Base-by-base conservation (phyloP, 257 asterid species). In the Orobanche coerulescens region DNA sequence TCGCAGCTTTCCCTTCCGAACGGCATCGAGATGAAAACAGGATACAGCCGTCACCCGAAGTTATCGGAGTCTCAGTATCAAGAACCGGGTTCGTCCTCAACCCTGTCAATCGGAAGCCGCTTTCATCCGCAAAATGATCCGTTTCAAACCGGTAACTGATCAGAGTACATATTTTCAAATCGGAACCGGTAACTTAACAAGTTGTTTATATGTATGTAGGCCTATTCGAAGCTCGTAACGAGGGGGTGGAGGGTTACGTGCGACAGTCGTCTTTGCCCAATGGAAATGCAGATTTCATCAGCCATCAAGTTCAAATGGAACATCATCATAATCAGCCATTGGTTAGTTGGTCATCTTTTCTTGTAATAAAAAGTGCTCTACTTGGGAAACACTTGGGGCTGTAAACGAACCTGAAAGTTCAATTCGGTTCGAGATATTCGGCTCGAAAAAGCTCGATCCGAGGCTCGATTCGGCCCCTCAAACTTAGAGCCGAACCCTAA, bases 101-200 rank as follows among this genome's bases (percentile, higher is more conserved):
- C 83, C 72, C 36, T 83, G 40, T 77, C 91, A 44, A 66, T 64
- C 20, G 76, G 70, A 71, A 73, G 51, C 74, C 47, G 64, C 65
- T 34, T 69, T 47, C 34, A 49, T 73, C 16, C 44, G 76, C 79
- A 71, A 59, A 83, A 72, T 46, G 42, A 61, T 19, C 67, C 76
- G 26, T 66, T 73, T 66, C 75, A 68, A 61, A 66, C 75, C 43
- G 95, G 93, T 82, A 76, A 67, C n/a, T n/a, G n/a, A n/a, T n/a
- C n/a, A n/a, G n/a, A n/a, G n/a, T n/a, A n/a, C n/a, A n/a, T n/a
- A n/a, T n/a, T n/a, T n/a, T n/a, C n/a, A n/a, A n/a, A n/a, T n/a
- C n/a, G n/a, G n/a, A n/a, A n/a, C n/a, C n/a, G n/a, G n/a, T n/a
- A 42, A 52, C 36, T 30, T 30, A 30, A 0, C 8, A 30, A 30